These are phyloP conservation scores for Priceomyces carsonii DNA, from an alignment of 805 yeast species.

Conservation along the genomic window DNA sequence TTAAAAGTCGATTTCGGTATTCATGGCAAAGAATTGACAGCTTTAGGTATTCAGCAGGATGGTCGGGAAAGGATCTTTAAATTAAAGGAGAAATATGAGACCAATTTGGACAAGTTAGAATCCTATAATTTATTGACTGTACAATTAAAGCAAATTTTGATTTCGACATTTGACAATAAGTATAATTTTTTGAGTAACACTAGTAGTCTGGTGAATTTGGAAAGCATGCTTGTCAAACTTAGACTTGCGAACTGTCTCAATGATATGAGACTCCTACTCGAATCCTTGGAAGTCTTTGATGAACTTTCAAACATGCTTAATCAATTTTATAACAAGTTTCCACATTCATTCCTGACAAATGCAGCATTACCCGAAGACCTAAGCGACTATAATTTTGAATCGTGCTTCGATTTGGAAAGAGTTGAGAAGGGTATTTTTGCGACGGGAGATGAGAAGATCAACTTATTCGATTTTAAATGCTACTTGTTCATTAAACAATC, in stretches of 20 bases:
- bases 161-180: slow-evolving; percentile 50
- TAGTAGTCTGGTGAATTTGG: slow-evolving; percentile 10
- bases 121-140: slow-evolving; percentile 49
- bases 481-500: slow-evolving; percentile 39
- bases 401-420: slow-evolving; percentile 10
- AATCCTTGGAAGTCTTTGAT: slow-evolving; percentile 55
- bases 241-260: slow-evolving; percentile 53
- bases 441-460: slow-evolving; percentile 10
- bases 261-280: slow-evolving; percentile 59
- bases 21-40: slow-evolving; percentile 36
- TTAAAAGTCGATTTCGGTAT: slow-evolving; percentile 51
- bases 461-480: slow-evolving; percentile 26
- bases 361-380: slow-evolving; percentile 10
- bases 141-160: slow-evolving; percentile 48
- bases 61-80: slow-evolving; percentile 36
- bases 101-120: slow-evolving; percentile 44
- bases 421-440: slow-evolving; percentile 3
- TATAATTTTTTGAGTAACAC: slow-evolving; percentile 29
- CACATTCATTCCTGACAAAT: slow-evolving; percentile 1
- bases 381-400: slow-evolving; percentile 12
- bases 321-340: slow-evolving; percentile 3
- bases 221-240: slow-evolving; percentile 43
- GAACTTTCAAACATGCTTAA: slow-evolving; percentile 35
- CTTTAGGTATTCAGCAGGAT: slow-evolving; percentile 5
- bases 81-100: slow-evolving; percentile 35